Evolutionary conservation across 768 basidiomycete genomes (phyloP).

Genomic region (Tricholoma sp.): DNA sequence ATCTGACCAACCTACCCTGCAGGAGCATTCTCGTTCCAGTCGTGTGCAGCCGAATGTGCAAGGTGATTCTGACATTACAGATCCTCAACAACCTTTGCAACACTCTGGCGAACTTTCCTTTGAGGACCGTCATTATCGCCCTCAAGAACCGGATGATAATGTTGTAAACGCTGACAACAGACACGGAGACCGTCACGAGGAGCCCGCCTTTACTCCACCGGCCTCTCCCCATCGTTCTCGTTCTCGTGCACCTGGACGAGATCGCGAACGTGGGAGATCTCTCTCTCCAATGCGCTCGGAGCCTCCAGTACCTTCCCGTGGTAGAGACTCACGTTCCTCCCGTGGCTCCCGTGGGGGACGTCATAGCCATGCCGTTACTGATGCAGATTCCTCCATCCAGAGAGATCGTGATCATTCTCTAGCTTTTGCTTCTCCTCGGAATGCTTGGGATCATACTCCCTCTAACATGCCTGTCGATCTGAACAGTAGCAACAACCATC

Average conservation of each 20-base stretch:
- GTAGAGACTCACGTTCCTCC: constrained; percentile 18
- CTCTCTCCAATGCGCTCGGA: constrained; percentile 18
- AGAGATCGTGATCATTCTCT: constrained; percentile 21
- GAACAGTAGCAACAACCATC: constrained; percentile 15
- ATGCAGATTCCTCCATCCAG: constrained; percentile 21
- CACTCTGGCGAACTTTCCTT: constrained; percentile 36
- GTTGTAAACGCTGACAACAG: constrained; percentile 20
- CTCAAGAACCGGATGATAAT: constrained; percentile 26
- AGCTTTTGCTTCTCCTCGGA: constrained; percentile 15
- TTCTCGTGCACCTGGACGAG: constrained; percentile 16
- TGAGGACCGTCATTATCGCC: constrained; percentile 64
- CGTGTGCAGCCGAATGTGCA: constrained; percentile 9
- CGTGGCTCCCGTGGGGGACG: constrained; percentile 26
- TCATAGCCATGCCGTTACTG: constrained; percentile 21
- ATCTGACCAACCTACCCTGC: constrained; percentile 28
- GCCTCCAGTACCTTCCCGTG: constrained; percentile 13
- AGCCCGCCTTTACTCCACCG: constrained; percentile 18
- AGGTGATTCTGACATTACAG: constrained; percentile 14
- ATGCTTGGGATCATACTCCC: constrained; percentile 21
- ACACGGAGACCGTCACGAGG: constrained; percentile 14
- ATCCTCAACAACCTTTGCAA: constrained; percentile 12
- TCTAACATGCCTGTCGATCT: constrained; percentile 15
- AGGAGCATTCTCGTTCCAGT: constrained; percentile 17
- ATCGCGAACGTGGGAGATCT: constrained; percentile 26
- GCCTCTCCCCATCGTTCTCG: constrained; percentile 23